These are phyloP conservation scores for Rubia peregrina DNA, from an alignment of 305 asterid genomes.

Conservation along the genomic window DNA sequence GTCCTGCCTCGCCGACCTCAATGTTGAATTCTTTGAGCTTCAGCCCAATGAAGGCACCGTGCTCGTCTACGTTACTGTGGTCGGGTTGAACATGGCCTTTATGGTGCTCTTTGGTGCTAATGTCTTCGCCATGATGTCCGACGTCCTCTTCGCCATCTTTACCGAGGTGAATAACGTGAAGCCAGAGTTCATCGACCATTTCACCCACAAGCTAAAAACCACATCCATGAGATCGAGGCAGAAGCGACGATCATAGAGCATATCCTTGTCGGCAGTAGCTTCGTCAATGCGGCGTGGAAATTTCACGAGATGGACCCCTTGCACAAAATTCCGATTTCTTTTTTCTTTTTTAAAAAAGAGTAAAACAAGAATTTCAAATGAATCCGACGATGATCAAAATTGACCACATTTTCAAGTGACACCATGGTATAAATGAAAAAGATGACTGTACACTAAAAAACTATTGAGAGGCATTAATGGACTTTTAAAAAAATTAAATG, in stretches of 20 bases:
- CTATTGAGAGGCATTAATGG: too few species aligned
- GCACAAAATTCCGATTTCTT: slow-evolving; percentile 35
- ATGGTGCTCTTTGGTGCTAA: slow-evolving; percentile 68
- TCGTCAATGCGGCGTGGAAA: slow-evolving; percentile 56
- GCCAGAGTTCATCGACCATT: slow-evolving; percentile 72
- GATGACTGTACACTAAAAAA: too few species aligned
- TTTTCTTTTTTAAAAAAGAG: too few species aligned
- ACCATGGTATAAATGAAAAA: too few species aligned
- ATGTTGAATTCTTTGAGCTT: slow-evolving; percentile 56
- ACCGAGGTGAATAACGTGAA: slow-evolving; percentile 87
- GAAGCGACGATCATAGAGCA: slow-evolving; percentile 32
- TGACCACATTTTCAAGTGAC: too few species aligned
- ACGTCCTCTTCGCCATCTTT: slow-evolving; percentile 59
- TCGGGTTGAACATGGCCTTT: slow-evolving; percentile 76
- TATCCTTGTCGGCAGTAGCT: slow-evolving; percentile 50
- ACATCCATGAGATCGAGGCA: slow-evolving; percentile 81
- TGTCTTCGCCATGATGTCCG: slow-evolving; percentile 42
- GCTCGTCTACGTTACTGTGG: slow-evolving; percentile 79
- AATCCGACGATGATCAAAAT: too few species aligned
- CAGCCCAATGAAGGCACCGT: slow-evolving; percentile 92
- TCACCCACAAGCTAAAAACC: slow-evolving; percentile 77
- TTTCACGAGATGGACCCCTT: slow-evolving; percentile 67
- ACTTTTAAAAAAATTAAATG: too few species aligned
- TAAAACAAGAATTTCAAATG: too few species aligned
- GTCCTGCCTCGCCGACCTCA: slow-evolving; percentile 49